These are phyloP conservation scores for Ascochyta koolunga DNA, from an alignment of 2,329 filamentous ascomycete species.

Conservation along the genomic window DNA sequence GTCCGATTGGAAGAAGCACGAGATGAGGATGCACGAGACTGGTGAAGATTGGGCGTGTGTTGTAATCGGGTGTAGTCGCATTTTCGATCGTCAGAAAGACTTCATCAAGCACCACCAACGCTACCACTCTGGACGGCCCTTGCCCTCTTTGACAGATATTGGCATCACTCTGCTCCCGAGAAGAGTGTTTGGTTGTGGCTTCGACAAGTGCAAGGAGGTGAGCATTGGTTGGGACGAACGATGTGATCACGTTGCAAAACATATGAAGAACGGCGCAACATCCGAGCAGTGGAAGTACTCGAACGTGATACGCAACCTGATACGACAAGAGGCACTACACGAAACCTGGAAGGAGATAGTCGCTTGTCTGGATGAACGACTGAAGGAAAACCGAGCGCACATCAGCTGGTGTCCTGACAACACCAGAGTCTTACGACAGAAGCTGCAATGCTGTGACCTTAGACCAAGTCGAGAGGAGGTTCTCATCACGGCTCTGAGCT, in stretches of 20 bases:
- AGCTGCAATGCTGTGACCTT: constrained; percentile 47
- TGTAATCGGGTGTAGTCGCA: constrained; percentile 41
- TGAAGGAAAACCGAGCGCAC: constrained; percentile 45
- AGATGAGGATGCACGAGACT: constrained; percentile 49
- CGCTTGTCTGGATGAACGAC: constrained; percentile 37
- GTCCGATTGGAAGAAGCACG: constrained; percentile 50
- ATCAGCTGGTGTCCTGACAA: constrained; percentile 48
- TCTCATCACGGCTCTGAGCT: constrained; percentile 43
- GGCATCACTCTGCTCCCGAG: constrained; percentile 41
- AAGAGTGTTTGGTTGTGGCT: constrained; percentile 47
- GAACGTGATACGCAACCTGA: constrained; percentile 47
- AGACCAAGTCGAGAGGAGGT: constrained; percentile 46
- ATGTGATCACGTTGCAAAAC: constrained; percentile 48
- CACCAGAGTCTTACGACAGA: constrained; percentile 43
- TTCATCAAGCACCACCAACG: constrained; percentile 47
- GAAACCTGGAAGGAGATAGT: constrained; percentile 48
- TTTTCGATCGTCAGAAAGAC: constrained; percentile 47
- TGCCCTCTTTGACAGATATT: constrained; percentile 45
- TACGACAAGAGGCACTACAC: constrained; percentile 45
- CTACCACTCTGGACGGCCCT: constrained; percentile 44
- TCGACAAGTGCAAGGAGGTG: constrained; percentile 48
- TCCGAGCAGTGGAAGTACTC: constrained; percentile 48
- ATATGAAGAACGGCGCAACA: constrained; percentile 47
- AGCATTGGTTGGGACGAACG: constrained; percentile 49
- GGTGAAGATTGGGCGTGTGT: constrained; percentile 47